Evolutionary conservation across 2,329 filamentous ascomycete species (phyloP).

Genomic region (Rhinocladiella similis): DNA sequence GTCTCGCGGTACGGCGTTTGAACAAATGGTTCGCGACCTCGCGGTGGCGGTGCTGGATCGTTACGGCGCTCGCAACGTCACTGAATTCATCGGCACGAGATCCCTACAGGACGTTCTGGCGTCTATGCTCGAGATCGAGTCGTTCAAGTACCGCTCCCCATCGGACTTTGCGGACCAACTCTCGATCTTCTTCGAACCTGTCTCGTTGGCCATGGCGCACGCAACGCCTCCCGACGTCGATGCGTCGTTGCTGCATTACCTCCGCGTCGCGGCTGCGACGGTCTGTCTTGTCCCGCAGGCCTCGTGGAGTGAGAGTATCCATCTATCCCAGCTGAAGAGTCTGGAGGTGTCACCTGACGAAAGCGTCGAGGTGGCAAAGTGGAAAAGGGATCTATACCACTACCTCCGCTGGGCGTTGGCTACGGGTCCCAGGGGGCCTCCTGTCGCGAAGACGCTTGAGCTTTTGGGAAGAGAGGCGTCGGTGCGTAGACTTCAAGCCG

Average conservation of each 20-base stretch:
- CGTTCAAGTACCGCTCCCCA: conserved; percentile 53
- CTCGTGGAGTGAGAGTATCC: conserved; percentile 43
- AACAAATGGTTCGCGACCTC: conserved; percentile 39
- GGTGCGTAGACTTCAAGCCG: conserved; percentile 45
- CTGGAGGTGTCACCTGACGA: conserved; percentile 15
- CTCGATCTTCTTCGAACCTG: conserved; percentile 56
- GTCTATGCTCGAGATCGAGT: conserved; percentile 53
- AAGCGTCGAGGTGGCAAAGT: conserved; percentile 7
- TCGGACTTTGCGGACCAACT: conserved; percentile 57
- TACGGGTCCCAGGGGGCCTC: conserved; percentile 54
- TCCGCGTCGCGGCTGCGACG: conserved; percentile 47
- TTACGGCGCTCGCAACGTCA: conserved; percentile 22
- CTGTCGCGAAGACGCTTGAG: conserved; percentile 54
- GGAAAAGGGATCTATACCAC: conserved; percentile 51
- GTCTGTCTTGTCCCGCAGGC: conserved; percentile 42
- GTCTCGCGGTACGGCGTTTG: conserved; percentile 43
- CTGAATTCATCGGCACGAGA: conserved; percentile 28
- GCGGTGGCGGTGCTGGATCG: conserved; percentile 24
- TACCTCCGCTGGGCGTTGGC: conserved; percentile 59
- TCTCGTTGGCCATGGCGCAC: neutral
- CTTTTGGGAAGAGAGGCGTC: conserved; percentile 57
- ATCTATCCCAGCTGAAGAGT: conserved; percentile 39
- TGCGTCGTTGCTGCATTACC: conserved; percentile 32
- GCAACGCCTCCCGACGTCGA: conserved; percentile 11
- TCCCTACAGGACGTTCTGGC: conserved; percentile 50